Evolutionary conservation across 208 protist genomes (phyloP).

Genomic region (Leishmania turanica): DNA sequence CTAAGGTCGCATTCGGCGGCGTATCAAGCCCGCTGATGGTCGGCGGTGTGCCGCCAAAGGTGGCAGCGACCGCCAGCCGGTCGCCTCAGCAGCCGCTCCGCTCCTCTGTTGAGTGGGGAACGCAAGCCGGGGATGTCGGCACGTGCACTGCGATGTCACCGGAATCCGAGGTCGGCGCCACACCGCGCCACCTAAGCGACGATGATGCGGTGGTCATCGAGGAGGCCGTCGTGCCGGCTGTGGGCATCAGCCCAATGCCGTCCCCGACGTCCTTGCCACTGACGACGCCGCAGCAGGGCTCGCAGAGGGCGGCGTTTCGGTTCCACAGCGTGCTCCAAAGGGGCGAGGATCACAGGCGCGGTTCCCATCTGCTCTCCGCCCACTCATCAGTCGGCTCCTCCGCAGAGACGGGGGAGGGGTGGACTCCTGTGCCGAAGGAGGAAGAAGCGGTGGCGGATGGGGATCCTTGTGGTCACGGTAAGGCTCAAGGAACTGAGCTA

Average conservation of each 20-base stretch:
- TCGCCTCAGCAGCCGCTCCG: not conserved
- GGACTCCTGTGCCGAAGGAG: not conserved
- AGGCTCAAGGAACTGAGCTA: not conserved
- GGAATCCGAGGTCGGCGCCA: not conserved
- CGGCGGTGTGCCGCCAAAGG: not conserved
- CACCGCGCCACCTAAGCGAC: not conserved
- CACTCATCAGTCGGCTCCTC: not conserved
- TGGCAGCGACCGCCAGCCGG: not conserved
- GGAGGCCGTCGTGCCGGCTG: not conserved
- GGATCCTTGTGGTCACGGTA: not conserved
- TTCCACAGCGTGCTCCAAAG: conserved; percentile 4
- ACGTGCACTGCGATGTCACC: not conserved
- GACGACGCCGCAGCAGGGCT: not conserved
- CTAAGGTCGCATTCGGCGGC: not conserved
- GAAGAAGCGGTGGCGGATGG: not conserved
- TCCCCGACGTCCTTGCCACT: not conserved
- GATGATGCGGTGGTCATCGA: not conserved
- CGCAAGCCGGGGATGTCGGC: not conserved
- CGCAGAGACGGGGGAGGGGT: not conserved
- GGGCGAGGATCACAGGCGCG: not conserved
- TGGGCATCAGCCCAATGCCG: not conserved
- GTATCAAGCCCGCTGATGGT: not conserved
- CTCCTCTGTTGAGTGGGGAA: not conserved
- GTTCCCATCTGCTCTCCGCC: not conserved
- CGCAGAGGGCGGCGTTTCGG: not conserved